Evolutionary conservation across 805 yeast genomes (phyloP), one percentile per base, ranked within the genome.

Genomic region (Candida ponderosae): DNA sequence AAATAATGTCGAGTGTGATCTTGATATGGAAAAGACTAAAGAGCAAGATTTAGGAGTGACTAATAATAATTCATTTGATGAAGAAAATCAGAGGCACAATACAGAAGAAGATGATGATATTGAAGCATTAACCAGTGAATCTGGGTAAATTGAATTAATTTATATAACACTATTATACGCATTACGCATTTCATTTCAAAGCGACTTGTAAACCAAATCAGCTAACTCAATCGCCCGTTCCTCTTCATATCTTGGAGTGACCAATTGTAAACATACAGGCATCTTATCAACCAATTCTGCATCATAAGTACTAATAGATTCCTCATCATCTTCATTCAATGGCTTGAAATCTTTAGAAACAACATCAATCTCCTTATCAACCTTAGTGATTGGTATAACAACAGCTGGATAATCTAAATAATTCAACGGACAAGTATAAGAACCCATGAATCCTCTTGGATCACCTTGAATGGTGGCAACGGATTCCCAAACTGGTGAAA

Each of bases 251-350:
- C 77, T 62, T 38, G 70, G 63, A 19, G 79, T 69, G 15, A 75
- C 67, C 18, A 79, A 43, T 50, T 79, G 86, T 7, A 77, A 44
- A 4, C 69, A 63, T 4, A 78, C 74, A 0, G 83, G 81, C 47
- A 73, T 74, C 4, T 73, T 74, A 40, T 65, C 61, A 37, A 56
- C 59, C 32, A 63, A 56, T 37, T 67, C 70, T 6, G 76, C 67
- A 38, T 71, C 62, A 56, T 75, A 76, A 29, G 63, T 51, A 11
- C 60, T 58, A 51, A 61, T 54, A 27, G 50, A 49, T 13, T 42
- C 44, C 30, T 53, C 47, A 33, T 65, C 71, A 5, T 46, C 35
- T 4, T 57, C 59, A 30, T 51, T 56, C 42, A 57, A 53, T n/a
- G 62, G 50, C 11, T 40, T 31, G 30, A 51, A 50, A 7, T 45